phyloP scores from a whole-genome alignment of 352 stramenopile species.

The Thraustochytrium aureum region DNA sequence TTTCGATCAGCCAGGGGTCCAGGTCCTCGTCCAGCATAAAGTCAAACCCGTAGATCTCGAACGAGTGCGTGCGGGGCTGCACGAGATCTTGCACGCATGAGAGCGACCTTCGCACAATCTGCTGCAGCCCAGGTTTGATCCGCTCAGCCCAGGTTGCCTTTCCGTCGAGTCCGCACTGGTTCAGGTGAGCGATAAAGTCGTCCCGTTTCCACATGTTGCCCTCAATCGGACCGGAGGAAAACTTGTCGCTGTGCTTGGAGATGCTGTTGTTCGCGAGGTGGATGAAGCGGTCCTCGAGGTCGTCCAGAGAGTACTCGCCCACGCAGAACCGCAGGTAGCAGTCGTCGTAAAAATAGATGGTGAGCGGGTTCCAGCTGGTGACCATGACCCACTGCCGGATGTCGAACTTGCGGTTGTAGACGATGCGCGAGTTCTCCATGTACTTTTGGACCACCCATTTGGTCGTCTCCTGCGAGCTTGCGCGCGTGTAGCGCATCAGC shows the following conservation, averaged over 20 bases:
- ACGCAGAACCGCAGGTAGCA: constrained; percentile 87
- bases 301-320: constrained; percentile 60
- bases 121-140: constrained; percentile 76
- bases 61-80: constrained; percentile 79
- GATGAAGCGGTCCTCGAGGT: constrained; percentile 74
- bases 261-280: constrained; percentile 93
- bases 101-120: constrained; percentile 75
- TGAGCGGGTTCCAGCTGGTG: constrained; percentile 86
- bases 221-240: constrained; percentile 69
- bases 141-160: constrained; percentile 71
- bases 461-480: constrained; percentile 39
- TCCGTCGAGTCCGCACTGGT: constrained; percentile 58
- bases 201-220: constrained; percentile 66
- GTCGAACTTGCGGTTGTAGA: constrained; percentile 66
- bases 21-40: constrained; percentile 86
- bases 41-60: constrained; percentile 89
- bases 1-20: constrained; percentile 80
- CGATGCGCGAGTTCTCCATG: constrained; percentile 67
- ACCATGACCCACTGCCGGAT: constrained; percentile 84
- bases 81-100: constrained; percentile 80
- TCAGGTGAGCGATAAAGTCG: constrained; percentile 61
- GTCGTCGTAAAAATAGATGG: constrained; percentile 85
- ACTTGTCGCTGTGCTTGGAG: constrained; percentile 84
- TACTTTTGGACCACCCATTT: constrained; percentile 71
- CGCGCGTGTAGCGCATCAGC: constrained; percentile 54